A percentile compares a stretch with the other conserved stretches of the same genome.
Evolutionary conservation across 331 rosid genomes (phyloP).

Genomic region (Pyrus hybrid): DNA sequence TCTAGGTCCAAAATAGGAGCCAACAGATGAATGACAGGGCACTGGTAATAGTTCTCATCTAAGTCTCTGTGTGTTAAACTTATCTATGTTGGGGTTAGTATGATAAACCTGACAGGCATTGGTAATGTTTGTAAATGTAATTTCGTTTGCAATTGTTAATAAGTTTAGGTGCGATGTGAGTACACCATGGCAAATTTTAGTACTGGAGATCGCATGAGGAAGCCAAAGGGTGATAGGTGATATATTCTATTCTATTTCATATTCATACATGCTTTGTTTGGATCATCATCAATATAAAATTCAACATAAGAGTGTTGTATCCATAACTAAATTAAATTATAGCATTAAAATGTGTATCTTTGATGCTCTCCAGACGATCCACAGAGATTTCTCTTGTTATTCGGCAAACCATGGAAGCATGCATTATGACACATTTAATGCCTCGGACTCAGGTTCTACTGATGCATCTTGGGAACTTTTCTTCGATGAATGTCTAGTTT

Average conservation of each 20-base stretch:
- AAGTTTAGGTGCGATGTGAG: conserved; percentile 71
- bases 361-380: conserved; percentile 54
- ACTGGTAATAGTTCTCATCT: conserved; percentile 37
- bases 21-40: conserved; percentile 66
- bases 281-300: neutral
- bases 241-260: neutral
- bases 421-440: conserved; percentile 77
- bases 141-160: neutral
- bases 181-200: conserved; percentile 94
- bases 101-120: neutral
- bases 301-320: neutral
- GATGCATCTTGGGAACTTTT: conserved; percentile 9
- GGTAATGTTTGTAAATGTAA: neutral
- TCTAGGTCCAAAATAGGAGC: conserved; percentile 70
- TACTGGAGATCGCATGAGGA: conserved; percentile 91
- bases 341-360: neutral
- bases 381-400: conserved; percentile 88
- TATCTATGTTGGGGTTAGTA: neutral
- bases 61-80: neutral
- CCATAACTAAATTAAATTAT: neutral
- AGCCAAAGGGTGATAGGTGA: conserved; percentile 87
- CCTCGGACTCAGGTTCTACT: conserved; percentile 70
- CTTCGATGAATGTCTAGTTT: neutral
- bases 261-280: neutral
- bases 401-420: conserved; percentile 85